Evolutionary conservation across 1,284 basidiomycete species (phyloP), one percentile per base, ranked within the genome.

Genomic region (Pisolithus thermaeus): DNA sequence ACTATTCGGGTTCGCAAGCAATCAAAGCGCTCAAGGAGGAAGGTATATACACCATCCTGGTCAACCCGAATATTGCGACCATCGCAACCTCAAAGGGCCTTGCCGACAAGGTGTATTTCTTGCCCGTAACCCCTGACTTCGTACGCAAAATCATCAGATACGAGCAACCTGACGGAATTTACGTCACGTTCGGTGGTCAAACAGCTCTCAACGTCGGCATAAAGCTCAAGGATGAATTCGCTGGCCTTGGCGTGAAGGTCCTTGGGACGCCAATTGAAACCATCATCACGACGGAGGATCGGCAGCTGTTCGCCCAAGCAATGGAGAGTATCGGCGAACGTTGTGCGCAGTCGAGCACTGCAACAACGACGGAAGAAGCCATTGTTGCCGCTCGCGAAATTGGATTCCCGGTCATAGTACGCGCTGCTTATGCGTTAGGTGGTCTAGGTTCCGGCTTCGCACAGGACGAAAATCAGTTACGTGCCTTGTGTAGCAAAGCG

Each of bases 51-150:
- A 99, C 96, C 47, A 92, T 98, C 69, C 86, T 99, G 66, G 86
- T 99, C 66, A 99, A 99, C 71, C 94, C 96, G 43, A 99, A 99
- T 73, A 99, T 99, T 63, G 96, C 96, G n/a, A 99, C 97, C 38
- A 99, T 99, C 61, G 96, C 97, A 50, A 99, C 96, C 1, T 96
- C 92, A 50, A 91, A 93, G 63, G 96, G 96, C 61, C 82, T 99
- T 46, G 96, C 96, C 35, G 96, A 99, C 76, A 98, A 98, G 73
- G 96, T 99, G 50, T 99, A 98, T 77, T 99, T 98, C 80, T 79
- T 99, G 4, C 97, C 96, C 46, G 96, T 99, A 54, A 98, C 92
- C 7, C 91, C 95, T 52, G 96, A 99, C 58, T 99, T 97, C 64
- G 94, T 99, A 53, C 87, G 89, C 68, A 97, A 96, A 75, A 90